Base-by-base conservation (phyloP, 768 basidiomycete species). In the Multifurca ochricompacta region DNA sequence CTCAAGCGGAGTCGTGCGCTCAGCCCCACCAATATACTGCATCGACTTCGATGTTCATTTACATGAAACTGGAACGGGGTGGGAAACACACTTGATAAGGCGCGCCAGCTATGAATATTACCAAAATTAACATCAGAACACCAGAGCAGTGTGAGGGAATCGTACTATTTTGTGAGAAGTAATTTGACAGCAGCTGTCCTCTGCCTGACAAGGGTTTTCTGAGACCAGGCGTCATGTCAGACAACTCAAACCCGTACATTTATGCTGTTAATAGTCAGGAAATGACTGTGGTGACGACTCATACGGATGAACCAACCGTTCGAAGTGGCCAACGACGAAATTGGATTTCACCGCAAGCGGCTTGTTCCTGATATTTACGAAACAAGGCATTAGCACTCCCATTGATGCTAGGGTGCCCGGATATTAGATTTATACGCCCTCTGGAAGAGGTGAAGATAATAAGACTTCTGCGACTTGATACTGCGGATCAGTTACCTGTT, bases 91-190 rank as follows among this genome's bases (percentile, higher is more conserved):
- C 87, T 66, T 86, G 80, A 61, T 91, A 91, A n/a, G 86, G 82
- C 62, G 80, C 83, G 28, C 88, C 88, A 51, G 85, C 88, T 91
- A 58, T 30, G 25, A 27, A 14, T 49, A 36, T 48, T 54, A 28
- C 51, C 31, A 51, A n/a, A 32, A 34, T 35, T 47, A 23, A 34
- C 43, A 18, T 49, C 35, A 18, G 31, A 56, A 3, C 44, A 34
- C 40, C 44, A 27, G 28, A 19, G 18, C 31, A 16, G 10, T 34
- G 32, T 35, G 47, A 51, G 48, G 4, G 30, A 42, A 18, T 68
- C 81, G 64, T 64, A 87, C 88, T 80, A 54, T 91, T 91, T 59
- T 91, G 88, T 13, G 88, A 90, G 62, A 91, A 91, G 63, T 91
- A 91, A 62, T 87, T 85, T 4, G 88, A 84, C 45, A 91, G 69